Evolutionary conservation across 1,284 basidiomycete species (phyloP), one percentile per base, ranked within the genome.

Genomic region (Trichosporon inkin): DNA sequence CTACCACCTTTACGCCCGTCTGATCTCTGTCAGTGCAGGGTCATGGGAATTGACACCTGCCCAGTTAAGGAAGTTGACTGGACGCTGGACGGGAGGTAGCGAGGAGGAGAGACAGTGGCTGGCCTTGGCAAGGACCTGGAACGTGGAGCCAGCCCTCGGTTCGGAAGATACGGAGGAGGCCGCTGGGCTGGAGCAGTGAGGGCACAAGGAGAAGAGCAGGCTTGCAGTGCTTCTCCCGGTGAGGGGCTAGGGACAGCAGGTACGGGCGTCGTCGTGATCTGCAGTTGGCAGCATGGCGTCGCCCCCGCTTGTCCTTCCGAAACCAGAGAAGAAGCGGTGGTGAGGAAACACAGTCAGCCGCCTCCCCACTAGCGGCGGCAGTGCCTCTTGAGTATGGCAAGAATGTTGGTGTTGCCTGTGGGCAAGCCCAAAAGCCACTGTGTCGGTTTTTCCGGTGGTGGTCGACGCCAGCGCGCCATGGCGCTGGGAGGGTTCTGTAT

Each of bases 1-100:
- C 10, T 71, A 71, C 62, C 75, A 77, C 62, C 64, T 72, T 8
- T 68, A 73, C 55, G 59, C 60, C 14, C 64, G 58, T 19, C 59
- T 76, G 8, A 28, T 66, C 7, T 34, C 32, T 13, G 58, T 57
- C 38, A 58, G 55, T 8, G 63, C 63, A 0, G 63, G 63, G 28
- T 44, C 40, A 19, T 64, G 63, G 63, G 63, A 64, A 56, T 53
- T 64, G 20, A 64, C 37, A 13, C 60, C 62, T 20, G 60, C 53
- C 39, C 38, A 64, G 20, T 53, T 64, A 17, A 61, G 56, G 34
- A 28, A 34, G 8, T 53, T 64, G 32, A 58, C 63, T 10, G 56
- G 63, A n/a, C 44, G 44, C 44, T 49, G 44, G 44, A 49, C 44
- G 14, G 44, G 44, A 17, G 44, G 44, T 22, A 49, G 28, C 28